Evolutionary conservation across 805 yeast species (phyloP).

Genomic region (Myxozyma mucilagina): DNA sequence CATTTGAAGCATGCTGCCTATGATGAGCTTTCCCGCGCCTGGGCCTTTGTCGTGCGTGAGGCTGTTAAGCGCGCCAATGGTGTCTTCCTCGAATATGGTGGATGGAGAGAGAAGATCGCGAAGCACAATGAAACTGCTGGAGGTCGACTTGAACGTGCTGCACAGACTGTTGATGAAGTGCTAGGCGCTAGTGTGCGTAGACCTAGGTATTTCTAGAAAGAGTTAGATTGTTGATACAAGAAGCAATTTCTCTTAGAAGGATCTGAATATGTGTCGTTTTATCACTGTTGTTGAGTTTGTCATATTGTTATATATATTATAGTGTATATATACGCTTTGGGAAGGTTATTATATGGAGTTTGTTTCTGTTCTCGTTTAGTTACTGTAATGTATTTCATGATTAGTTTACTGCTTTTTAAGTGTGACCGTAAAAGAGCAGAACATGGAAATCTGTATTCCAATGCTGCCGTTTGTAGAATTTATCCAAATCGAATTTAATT

Average conservation of each 20-base stretch:
- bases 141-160: constrained; percentile 48
- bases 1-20: constrained; percentile 52
- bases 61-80: constrained; percentile 43
- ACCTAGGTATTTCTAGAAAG: constrained; percentile 5
- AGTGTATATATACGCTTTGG: background rate
- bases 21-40: constrained; percentile 60
- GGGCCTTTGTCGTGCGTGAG: constrained; percentile 52
- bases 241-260: background rate
- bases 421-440: no score
- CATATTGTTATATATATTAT: no score
- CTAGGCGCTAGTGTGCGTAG: constrained; percentile 11
- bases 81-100: constrained; percentile 42
- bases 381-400: no score
- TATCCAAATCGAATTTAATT: no score
- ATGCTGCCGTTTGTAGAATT: no score
- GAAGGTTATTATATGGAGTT: background rate
- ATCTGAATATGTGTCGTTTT: background rate
- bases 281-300: background rate
- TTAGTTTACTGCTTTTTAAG: no score
- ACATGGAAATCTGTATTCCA: no score
- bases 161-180: constrained; percentile 39
- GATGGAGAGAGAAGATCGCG: constrained; percentile 47
- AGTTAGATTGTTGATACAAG: background rate
- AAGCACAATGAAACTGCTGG: constrained; percentile 49
- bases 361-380: background rate